phyloP scores from a whole-genome alignment of 495 filamentous ascomycete species.

The Neurospora sp. region DNA sequence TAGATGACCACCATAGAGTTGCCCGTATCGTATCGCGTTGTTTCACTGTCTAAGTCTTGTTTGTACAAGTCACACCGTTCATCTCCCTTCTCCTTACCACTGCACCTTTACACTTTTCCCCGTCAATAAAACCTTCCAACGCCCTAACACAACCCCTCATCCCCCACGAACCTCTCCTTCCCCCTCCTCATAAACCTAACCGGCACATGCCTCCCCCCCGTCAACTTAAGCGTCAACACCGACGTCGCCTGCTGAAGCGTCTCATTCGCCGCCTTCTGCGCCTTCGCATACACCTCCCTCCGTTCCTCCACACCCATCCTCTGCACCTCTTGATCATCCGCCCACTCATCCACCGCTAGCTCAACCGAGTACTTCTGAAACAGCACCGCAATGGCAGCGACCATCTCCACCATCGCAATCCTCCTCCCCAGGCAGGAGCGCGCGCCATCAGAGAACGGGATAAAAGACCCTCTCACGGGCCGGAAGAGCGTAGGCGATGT shows the following conservation, averaged over 20 bases:
- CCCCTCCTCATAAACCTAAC: conserved; percentile 54
- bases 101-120: not conserved
- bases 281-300: conserved; percentile 42
- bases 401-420: conserved; percentile 70
- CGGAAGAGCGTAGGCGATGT: conserved; percentile 45
- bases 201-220: conserved; percentile 42
- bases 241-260: conserved; percentile 37
- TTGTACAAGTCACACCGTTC: not conserved
- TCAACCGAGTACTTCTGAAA: conserved; percentile 56
- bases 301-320: conserved; percentile 40
- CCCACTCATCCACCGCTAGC: conserved; percentile 52
- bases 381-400: conserved; percentile 55
- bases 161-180: conserved; percentile 46
- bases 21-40: not conserved
- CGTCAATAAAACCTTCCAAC: too few species aligned
- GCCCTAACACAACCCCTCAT: conserved; percentile 16
- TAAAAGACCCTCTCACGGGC: conserved; percentile 52
- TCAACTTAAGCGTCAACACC: conserved; percentile 55
- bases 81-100: not conserved
- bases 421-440: conserved; percentile 58
- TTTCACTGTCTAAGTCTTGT: not conserved
- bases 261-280: conserved; percentile 36
- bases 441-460: conserved; percentile 65
- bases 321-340: conserved; percentile 49
- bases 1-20: not conserved